Base-by-base conservation (phyloP, 1,284 basidiomycete species). In the Microbotryomycetes sp. region DNA sequence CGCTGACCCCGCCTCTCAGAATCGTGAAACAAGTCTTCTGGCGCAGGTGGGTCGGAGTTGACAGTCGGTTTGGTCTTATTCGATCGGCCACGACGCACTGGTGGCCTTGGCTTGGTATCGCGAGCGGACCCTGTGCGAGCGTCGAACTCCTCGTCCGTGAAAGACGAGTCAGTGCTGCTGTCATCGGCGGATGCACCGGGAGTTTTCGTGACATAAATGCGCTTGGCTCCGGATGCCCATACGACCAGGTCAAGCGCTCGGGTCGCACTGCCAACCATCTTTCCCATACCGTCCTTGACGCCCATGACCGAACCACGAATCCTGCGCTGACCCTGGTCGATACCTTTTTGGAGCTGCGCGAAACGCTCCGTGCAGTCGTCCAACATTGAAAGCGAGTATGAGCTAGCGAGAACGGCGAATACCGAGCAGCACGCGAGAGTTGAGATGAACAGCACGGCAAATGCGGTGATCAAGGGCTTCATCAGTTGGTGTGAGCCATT, bases 381-480 rank as follows among this genome's bases (percentile, higher is more conserved):
- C 45, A 60, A 65, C 47, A 67, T 60, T 0, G 66, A 65, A 16
- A 65, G 49, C 16, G 60, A 51, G 54, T 65, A 62, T 5, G 57
- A 60, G 4, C 57, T 26, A 52, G 61, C 46, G 23, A 67, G 56
- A 30, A 67, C 65, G 29, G 60, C 52, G 2, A 57, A 57, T 29
- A 67, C 45, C 6, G 65, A 58, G 28, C 59, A 11, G 24, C 50
- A 55, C 1, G 60, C 61, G 41, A 67, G 30, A n/a, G 59, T 48
- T 2, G 60, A 58, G 41, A 67, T 56, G 52, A 57, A 50, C 54
- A 67, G 23, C 52, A 67, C 52, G 21, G 60, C 47, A 45, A 65
- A 61, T 4, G 56, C 27, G 47, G 46, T 54, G 31, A 67, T 35
- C 48, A 67, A 18, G 0, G 63, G 60, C 21, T 54, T 56, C 13